Evolutionary conservation across 495 filamentous ascomycete genomes (phyloP), one percentile per base, ranked within the genome.

Genomic region (Aspergillus hancockii): DNA sequence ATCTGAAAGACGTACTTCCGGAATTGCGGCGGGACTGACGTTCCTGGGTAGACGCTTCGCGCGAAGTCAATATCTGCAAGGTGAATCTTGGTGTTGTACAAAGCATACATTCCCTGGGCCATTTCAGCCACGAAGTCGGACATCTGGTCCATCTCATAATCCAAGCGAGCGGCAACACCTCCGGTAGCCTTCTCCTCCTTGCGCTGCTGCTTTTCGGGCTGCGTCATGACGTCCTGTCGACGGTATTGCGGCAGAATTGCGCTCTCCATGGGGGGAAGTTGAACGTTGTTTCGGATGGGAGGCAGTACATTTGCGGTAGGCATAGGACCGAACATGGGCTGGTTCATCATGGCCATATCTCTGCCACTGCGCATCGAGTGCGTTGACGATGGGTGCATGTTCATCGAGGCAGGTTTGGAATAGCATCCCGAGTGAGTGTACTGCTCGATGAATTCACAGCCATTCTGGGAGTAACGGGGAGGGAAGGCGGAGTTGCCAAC

Each of bases 101-200:
- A 78, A 71, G 78, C 85, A 84, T 87, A 90, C 86, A 92, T 84
- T 83, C 84, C 80, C 74, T 90, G 86, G 53, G 94, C 86, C 86
- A 93, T 95, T 68, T 97, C 90, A 53, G 92, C 87, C 69, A 99
- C 94, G 77, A 96, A 99, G 68, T 97, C 93, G 55, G 92, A 90
- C 92, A 98, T 99, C 72, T 91, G 82, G 63, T 97, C 92, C 86
- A 98, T 94, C 71, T 98, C 94, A 74, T 99, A 99, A 79, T 99
- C 95, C 71, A 99, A 84, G 73, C 95, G 88, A 55, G 91, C 90
- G 66, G 94, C 93, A 40, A 99, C 95, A 64, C 94, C 94, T 77
- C 94, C 94, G 73, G 83, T 79, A 6, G 81, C 66, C 62, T 81
- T 83, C 51, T 83, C 78, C 63, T 82, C 81, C 68, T 80, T 85